Base-by-base conservation (phyloP, 805 yeast genomes). In the Starmera quercuum region DNA sequence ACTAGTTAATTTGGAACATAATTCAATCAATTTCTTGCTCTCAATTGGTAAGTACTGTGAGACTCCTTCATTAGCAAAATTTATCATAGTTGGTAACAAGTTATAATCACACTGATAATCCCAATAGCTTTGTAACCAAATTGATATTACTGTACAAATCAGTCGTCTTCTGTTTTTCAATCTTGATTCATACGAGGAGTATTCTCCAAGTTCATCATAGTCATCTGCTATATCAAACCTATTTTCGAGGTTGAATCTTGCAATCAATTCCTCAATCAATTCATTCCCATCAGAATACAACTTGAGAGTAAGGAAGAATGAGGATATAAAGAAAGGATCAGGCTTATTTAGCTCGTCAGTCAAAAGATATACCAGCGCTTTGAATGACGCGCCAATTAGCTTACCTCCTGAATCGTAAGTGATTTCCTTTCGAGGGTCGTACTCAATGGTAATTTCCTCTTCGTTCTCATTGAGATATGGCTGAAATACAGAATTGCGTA, bases 61-160 rank as follows among this genome's bases (percentile, higher is more conserved):
- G n/a, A 78, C 66, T 11, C 78, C 86, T 55, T 83, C 95, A 53
- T 83, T 83, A 49, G 84, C 78, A 51, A 86, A 82, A 48, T 83
- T 83, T 29, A 83, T 68, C 47, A 86, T 59, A 0, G 85, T 79
- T 10, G 92, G 75, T 30, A 87, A 59, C 26, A 78, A 61, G 18
- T 56, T 58, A 40, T 71, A 72, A 53, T 87, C 95, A 14, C 48
- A 50, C 28, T 68, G 65, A 31, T 71, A 73, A 41, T 78, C 74
- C 96, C 96, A 90, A 53, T 82, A 87, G 33, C 92, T 79, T 55
- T 86, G 95, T 55, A 90, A 60, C 98, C 98, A 90, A 23, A 74
- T 63, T 53, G 77, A 83, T 51, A 87, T 73, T 54, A 81, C 66
- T 42, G 72, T 74, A 44, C 80, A 75, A 26, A 86, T 76, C 30